Base-by-base conservation (phyloP, 106 monocot species). In the Dioscorea alata region DNA sequence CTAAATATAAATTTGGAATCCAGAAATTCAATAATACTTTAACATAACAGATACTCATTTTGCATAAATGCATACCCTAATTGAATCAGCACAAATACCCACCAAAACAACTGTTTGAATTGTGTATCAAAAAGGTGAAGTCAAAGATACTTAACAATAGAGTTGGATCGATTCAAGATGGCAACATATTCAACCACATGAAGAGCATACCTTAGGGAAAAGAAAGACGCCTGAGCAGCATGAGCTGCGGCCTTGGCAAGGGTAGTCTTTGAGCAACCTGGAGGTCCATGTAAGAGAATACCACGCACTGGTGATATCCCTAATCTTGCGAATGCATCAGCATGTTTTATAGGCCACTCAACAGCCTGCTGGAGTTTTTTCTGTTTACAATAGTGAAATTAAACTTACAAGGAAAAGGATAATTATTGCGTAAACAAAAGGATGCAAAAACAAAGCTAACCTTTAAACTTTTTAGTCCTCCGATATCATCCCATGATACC, bases 211-310 rank as follows among this genome's bases (percentile, higher is more conserved):
- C 96, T 92, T 65, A 96, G 74, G 6, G 96, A 89, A 81, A 96
- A 92, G 68, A 89, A 92, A 48, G 96, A 88, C 62, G 89, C 88
- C 78, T 84, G 88, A 66, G 96, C 74, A 56, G 96, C 92, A 85
- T 92, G 78, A 73, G 88, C 97, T 63, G 92, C 89, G 65, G 97
- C 97, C 76, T 76, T 97, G 19, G 89, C 92, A 68, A 97, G 97
- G 51, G 92, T 89, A 52, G 97, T 97, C 61, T 97, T 97, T 49
- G 97, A 97, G 74, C 97, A 97, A 14, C 97, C 97, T 69, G 97
- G 97, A 25, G 92, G 91, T 63, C 92, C 97, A 73, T 97, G 86
- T 69, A 97, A 73, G 69, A 97, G 89, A 74, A 97, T 76, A 65
- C 97, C 97, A 64, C 92, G 86, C 16, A 89, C 69, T 12, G 97